Evolutionary conservation across 805 yeast genomes (phyloP).

Genomic region (Candida maltosa): DNA sequence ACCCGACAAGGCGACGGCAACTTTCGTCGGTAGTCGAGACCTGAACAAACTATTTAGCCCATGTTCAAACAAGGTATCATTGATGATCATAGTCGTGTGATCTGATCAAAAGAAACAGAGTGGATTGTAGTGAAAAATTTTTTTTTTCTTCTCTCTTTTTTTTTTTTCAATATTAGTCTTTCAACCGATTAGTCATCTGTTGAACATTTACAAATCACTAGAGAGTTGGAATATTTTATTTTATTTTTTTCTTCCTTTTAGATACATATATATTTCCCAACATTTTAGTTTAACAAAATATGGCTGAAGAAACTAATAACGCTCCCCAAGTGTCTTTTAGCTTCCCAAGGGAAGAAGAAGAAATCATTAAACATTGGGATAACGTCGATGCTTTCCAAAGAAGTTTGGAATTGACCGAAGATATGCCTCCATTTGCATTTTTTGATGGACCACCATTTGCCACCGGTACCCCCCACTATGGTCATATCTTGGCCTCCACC

Average conservation of each 20-base stretch:
- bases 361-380: constrained; percentile 76
- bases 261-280: no score
- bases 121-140: no score
- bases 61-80: constrained; percentile 1
- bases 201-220: no score
- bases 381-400: constrained; percentile 93
- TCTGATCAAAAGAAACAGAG: no score
- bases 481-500: constrained; percentile 95
- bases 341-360: constrained; percentile 89
- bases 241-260: no score
- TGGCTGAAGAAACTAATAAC: constrained; percentile 16
- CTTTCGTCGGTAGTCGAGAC: constrained; percentile 17
- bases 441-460: constrained; percentile 99
- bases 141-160: no score
- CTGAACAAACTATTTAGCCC: neutral
- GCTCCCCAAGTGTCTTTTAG: constrained; percentile 42
- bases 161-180: no score
- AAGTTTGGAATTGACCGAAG: constrained; percentile 78
- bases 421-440: constrained; percentile 82
- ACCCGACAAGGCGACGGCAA: constrained; percentile 68
- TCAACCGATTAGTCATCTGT: no score
- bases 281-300: no score
- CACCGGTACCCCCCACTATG: constrained; percentile 98
- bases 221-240: no score
- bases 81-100: constrained; percentile 5